Conservation (phyloP, 208 protist genomes). For the Acanthamoeba lenticulata region DNA sequence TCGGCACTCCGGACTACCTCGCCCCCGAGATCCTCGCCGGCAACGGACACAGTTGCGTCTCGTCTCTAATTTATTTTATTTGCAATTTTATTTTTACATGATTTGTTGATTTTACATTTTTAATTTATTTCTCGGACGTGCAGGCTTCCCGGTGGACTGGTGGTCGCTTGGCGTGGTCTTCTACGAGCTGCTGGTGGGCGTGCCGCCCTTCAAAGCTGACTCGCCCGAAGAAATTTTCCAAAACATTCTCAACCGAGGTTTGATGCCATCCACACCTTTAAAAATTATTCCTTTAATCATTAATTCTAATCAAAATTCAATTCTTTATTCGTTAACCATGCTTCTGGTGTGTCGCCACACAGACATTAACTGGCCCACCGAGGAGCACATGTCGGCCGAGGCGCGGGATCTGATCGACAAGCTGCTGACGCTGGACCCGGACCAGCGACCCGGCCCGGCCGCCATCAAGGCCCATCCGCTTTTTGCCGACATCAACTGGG, state of each 20-base stretch:
- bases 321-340: neutral
- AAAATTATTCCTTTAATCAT: neutral
- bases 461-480: slow-evolving; percentile 83
- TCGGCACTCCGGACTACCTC: slow-evolving; percentile 82
- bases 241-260: slow-evolving; percentile 80
- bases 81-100: neutral
- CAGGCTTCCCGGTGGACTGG: slow-evolving; percentile 80
- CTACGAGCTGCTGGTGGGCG: slow-evolving; percentile 87
- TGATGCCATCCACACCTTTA: neutral
- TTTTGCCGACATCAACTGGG: slow-evolving; percentile 81
- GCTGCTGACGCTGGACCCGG: neutral
- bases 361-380: slow-evolving; percentile 2
- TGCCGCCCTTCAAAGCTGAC: slow-evolving; percentile 88
- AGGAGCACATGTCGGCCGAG: slow-evolving; percentile 12
- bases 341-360: neutral
- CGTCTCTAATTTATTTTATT: neutral
- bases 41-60: slow-evolving; percentile 73
- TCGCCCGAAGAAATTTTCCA: slow-evolving; percentile 87
- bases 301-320: neutral
- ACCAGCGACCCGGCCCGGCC: neutral
- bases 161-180: slow-evolving; percentile 88
- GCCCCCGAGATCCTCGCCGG: slow-evolving; percentile 83
- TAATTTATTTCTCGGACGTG: neutral
- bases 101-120: neutral
- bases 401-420: slow-evolving; percentile 38